Evolutionary conservation across 169 alveolate species (phyloP).

Genomic region (Perkinsus olseni): DNA sequence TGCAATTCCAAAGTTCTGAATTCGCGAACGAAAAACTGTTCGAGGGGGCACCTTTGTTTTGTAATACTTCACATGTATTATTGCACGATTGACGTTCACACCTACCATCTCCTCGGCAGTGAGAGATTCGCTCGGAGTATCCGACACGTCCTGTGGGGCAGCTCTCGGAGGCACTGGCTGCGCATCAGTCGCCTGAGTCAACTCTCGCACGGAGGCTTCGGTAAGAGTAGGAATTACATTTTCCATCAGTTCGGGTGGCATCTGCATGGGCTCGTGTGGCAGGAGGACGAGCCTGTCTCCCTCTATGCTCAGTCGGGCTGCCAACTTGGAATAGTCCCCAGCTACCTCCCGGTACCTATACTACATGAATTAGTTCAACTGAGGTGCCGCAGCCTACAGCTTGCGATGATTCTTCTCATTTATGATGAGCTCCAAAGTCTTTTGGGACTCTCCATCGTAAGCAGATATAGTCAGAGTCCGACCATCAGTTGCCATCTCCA

Average conservation of each 20-base stretch:
- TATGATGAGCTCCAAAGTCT: not conserved
- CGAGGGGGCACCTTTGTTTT: too few species aligned
- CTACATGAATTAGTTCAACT: not conserved
- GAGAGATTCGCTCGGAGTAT: not conserved
- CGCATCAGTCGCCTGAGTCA: not conserved
- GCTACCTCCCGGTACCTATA: not conserved
- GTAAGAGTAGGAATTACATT: not conserved
- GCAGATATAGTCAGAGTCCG: slow-evolving; percentile 8
- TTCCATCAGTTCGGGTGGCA: not conserved
- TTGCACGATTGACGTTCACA: not conserved
- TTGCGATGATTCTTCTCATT: slow-evolving; percentile 11
- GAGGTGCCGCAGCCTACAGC: not conserved
- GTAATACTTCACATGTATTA: too few species aligned
- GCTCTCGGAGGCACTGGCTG: not conserved
- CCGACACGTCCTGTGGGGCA: not conserved
- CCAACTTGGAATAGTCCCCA: slow-evolving; percentile 3
- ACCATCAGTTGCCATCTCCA: slow-evolving; percentile 9
- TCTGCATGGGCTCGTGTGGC: not conserved
- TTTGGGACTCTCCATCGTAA: slow-evolving; percentile 13
- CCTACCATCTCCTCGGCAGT: not conserved
- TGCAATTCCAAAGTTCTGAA: too few species aligned
- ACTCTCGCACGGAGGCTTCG: not conserved
- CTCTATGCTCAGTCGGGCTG: not conserved
- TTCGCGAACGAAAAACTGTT: too few species aligned
- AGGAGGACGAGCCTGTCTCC: slow-evolving; percentile 7